A percentile compares a stretch with the other conserved stretches of the same genome.
Evolutionary conservation across 805 yeast genomes (phyloP).

Genomic region (Wickerhamiella spandovensis): DNA sequence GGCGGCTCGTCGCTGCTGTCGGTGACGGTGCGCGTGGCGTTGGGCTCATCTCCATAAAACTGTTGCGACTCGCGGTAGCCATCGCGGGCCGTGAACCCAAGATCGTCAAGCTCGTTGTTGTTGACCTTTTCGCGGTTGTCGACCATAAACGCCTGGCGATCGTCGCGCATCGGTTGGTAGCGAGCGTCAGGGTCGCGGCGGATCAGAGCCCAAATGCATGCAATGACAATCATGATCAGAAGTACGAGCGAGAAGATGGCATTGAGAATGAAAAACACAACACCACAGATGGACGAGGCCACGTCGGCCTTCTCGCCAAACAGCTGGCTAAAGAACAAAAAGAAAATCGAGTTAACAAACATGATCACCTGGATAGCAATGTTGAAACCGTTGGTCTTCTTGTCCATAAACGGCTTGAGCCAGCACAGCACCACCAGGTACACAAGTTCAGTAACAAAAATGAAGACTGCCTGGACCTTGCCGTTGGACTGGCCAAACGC

Average conservation of each 20-base stretch:
- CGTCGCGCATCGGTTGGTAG: slow-evolving; percentile 94
- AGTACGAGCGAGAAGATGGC: slow-evolving; percentile 78
- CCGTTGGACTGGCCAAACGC: slow-evolving; percentile 77
- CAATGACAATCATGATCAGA: slow-evolving; percentile 71
- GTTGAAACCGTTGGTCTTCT: slow-evolving; percentile 85
- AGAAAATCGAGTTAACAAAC: slow-evolving; percentile 72
- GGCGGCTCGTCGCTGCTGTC: not conserved
- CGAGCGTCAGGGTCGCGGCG: slow-evolving; percentile 90
- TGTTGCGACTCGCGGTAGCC: slow-evolving; percentile 20
- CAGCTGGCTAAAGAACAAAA: slow-evolving; percentile 74
- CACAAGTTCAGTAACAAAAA: slow-evolving; percentile 61
- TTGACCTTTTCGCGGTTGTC: slow-evolving; percentile 16
- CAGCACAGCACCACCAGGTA: slow-evolving; percentile 54
- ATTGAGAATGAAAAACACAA: slow-evolving; percentile 76
- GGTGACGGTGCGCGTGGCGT: not conserved
- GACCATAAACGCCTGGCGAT: slow-evolving; percentile 79
- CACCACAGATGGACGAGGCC: slow-evolving; percentile 86
- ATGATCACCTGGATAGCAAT: slow-evolving; percentile 71
- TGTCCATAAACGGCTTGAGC: slow-evolving; percentile 85
- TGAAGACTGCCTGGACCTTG: slow-evolving; percentile 63
- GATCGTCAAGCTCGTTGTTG: slow-evolving; percentile 55
- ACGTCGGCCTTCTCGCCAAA: slow-evolving; percentile 64
- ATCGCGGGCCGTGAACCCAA: slow-evolving; percentile 41
- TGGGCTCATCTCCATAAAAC: slow-evolving; percentile 11
- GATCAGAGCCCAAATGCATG: slow-evolving; percentile 71